phyloP scores from a whole-genome alignment of 495 filamentous ascomycete genomes.

The Halenospora varia region DNA sequence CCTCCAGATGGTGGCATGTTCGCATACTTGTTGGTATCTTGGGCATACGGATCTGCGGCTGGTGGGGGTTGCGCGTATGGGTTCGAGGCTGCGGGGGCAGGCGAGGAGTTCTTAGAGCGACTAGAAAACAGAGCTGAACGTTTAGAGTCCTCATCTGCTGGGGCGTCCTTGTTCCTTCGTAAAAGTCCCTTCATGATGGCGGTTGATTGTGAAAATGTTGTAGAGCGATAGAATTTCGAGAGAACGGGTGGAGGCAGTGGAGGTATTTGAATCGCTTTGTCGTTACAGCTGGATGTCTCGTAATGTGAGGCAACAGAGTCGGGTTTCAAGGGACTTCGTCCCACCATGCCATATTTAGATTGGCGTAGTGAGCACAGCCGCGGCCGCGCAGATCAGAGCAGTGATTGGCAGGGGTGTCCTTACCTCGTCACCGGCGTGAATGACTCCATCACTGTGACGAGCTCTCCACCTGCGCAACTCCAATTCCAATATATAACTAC shows the following conservation, averaged over 20 bases:
- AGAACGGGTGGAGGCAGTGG: background rate
- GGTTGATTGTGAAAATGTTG: background rate
- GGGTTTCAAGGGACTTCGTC: background rate
- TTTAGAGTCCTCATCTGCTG: slow-evolving; percentile 53
- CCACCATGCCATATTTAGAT: background rate
- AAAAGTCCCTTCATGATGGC: slow-evolving; percentile 58
- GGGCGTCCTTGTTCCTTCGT: slow-evolving; percentile 56
- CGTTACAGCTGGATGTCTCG: background rate
- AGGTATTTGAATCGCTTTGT: slow-evolving; percentile 1
- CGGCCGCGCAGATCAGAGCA: background rate
- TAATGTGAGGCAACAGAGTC: background rate
- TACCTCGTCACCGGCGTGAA: too few relatives aligned
- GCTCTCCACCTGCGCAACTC: background rate
- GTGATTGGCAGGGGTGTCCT: too few relatives aligned
- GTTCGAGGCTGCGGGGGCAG: slow-evolving; percentile 46
- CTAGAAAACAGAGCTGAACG: slow-evolving; percentile 27
- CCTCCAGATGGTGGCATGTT: slow-evolving; percentile 28
- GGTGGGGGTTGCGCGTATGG: slow-evolving; percentile 65
- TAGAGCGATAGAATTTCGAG: too few relatives aligned
- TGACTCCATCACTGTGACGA: background rate
- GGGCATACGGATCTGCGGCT: slow-evolving; percentile 59
- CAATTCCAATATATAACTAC: background rate
- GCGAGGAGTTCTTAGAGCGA: slow-evolving; percentile 60
- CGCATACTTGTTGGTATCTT: slow-evolving; percentile 42
- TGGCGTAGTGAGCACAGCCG: background rate